Conservation (phyloP, 73 alveolate species). For the Paramecium primaurelia region DNA sequence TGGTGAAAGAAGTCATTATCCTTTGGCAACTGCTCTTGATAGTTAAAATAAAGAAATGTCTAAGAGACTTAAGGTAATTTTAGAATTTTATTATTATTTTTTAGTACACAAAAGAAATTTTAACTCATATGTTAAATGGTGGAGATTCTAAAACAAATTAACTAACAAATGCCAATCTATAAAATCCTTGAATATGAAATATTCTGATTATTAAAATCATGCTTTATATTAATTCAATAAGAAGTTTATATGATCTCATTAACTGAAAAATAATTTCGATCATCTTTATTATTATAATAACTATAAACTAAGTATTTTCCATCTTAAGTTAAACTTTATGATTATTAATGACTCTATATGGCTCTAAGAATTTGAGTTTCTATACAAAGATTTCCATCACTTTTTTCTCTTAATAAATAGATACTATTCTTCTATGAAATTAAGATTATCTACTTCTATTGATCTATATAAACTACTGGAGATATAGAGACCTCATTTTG, state of each 20-base stretch:
- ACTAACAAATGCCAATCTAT: neutral
- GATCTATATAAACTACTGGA: neutral
- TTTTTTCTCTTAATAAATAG: neutral
- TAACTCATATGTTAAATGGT: conserved; percentile 82
- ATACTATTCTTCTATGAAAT: neutral
- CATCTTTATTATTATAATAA: neutral
- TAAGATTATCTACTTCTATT: neutral
- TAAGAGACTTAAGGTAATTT: conserved; percentile 43
- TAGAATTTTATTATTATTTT: neutral
- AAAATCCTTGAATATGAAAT: neutral
- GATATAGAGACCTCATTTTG: neutral
- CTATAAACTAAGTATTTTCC: neutral
- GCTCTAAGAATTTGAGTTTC: neutral
- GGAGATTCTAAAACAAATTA: neutral
- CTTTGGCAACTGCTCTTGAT: conserved; percentile 92
- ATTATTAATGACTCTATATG: no score
- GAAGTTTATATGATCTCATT: neutral
- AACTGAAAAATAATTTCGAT: no score
- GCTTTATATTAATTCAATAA: no score
- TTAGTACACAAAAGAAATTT: conserved; percentile 88
- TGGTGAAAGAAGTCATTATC: conserved; percentile 89
- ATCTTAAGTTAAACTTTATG: neutral
- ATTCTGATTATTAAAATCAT: neutral
- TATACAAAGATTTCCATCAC: neutral
- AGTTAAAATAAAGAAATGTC: conserved; percentile 91